These are phyloP conservation scores for Myochromella boudieri DNA, from an alignment of 768 basidiomycete genomes.

Conservation along the genomic window DNA sequence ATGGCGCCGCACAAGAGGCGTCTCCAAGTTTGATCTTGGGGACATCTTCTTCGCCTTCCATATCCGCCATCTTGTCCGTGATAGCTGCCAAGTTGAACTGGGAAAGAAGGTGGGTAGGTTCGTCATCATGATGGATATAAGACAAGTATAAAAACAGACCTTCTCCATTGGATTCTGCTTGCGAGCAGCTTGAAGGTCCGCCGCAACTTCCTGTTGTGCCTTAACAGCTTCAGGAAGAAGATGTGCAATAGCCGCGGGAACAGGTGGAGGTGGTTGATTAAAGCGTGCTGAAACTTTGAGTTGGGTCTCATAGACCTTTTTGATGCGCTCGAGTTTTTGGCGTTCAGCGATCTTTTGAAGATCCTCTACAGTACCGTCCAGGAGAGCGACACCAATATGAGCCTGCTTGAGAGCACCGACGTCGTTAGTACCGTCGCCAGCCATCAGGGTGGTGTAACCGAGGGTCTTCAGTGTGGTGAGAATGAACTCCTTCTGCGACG, in stretches of 20 bases:
- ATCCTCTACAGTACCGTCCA: constrained; percentile 91
- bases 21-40: constrained; percentile 99
- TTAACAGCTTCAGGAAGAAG: constrained; percentile 88
- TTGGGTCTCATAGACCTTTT: constrained; percentile 97
- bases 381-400: constrained; percentile 75
- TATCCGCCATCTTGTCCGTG: constrained; percentile 82
- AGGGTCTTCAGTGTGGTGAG: constrained; percentile 85
- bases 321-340: constrained; percentile 84
- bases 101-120: not conserved
- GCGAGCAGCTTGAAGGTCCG: constrained; percentile 51
- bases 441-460: constrained; percentile 95
- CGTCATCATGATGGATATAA: not conserved
- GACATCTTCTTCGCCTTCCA: constrained; percentile 93
- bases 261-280: constrained; percentile 90
- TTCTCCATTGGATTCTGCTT: constrained; percentile 89
- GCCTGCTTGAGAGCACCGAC: constrained; percentile 98
- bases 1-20: constrained; percentile 97
- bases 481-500: constrained; percentile 93
- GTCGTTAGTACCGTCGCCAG: constrained; percentile 98
- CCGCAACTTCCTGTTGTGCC: constrained; percentile 80
- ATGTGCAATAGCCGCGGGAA: constrained; percentile 85
- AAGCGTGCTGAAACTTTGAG: constrained; percentile 87
- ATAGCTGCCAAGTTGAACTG: constrained; percentile 80
- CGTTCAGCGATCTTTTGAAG: constrained; percentile 92
- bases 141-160: constrained; percentile 43